Evolutionary conservation across 2,329 filamentous ascomycete genomes (phyloP).

Genomic region (Scedosporium dehoogii): DNA sequence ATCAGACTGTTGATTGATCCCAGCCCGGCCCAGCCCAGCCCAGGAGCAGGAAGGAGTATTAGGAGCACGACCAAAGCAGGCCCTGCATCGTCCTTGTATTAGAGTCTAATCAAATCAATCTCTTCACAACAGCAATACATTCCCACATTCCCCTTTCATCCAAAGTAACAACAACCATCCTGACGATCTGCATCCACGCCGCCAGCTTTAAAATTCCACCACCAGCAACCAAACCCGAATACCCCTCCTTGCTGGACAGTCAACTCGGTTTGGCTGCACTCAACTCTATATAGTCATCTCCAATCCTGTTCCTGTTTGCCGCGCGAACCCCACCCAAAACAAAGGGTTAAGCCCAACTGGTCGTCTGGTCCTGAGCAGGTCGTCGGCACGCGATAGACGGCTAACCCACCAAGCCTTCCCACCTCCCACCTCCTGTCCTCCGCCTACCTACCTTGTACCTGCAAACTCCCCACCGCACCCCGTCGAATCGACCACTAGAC

Average conservation of each 20-base stretch:
- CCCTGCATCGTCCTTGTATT: not conserved
- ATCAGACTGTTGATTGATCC: not conserved
- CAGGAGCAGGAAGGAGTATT: too few relatives aligned
- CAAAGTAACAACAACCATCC: not conserved
- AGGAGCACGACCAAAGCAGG: not conserved
- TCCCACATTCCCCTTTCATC: not conserved
- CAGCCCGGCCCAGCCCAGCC: not conserved
- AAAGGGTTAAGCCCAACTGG: slow-evolving; percentile 2
- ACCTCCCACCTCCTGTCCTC: slow-evolving; percentile 7
- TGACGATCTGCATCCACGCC: not conserved
- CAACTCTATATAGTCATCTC: not conserved
- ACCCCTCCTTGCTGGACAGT: not conserved
- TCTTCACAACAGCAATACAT: not conserved
- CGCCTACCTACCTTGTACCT: slow-evolving; percentile 7
- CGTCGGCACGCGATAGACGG: slow-evolving; percentile 15
- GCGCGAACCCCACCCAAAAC: not conserved
- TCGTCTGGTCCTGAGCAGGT: not conserved
- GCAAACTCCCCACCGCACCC: slow-evolving; percentile 9
- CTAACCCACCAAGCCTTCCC: slow-evolving; percentile 13
- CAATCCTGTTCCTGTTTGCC: not conserved
- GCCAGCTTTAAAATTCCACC: too few relatives aligned
- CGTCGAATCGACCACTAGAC: slow-evolving; percentile 11
- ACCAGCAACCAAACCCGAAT: not conserved
- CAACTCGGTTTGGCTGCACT: not conserved
- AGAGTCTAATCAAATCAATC: slow-evolving; percentile 3